Percentiles rank a stretch among this genome's conserved stretches.
phyloP scores from a whole-genome alignment of 768 basidiomycete genomes.

The Obba rivulosa region DNA sequence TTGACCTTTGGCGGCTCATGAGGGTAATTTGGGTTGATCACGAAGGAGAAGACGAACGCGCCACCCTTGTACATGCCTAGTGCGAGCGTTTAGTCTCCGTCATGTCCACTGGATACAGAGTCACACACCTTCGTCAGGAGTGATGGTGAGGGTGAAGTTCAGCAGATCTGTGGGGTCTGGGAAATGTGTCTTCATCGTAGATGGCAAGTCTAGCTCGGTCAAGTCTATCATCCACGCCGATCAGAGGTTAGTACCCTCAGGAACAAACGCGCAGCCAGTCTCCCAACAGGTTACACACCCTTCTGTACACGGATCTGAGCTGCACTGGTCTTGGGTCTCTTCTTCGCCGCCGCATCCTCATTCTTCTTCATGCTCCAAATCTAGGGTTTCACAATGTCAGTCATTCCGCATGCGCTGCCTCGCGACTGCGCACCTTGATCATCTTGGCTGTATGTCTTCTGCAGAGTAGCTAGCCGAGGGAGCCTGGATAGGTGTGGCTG shows the following conservation, averaged over 20 bases:
- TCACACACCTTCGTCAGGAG: slow-evolving; percentile 87
- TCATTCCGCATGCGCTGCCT: slow-evolving; percentile 2
- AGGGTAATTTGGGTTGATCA: slow-evolving; percentile 96
- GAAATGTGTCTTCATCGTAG: slow-evolving; percentile 94
- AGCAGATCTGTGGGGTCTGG: slow-evolving; percentile 91
- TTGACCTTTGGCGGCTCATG: slow-evolving; percentile 99
- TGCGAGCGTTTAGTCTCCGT: neutral
- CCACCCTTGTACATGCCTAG: slow-evolving; percentile 98
- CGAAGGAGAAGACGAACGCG: slow-evolving; percentile 88
- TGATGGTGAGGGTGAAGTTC: slow-evolving; percentile 93
- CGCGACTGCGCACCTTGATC: slow-evolving; percentile 35
- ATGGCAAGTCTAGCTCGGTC: slow-evolving; percentile 92
- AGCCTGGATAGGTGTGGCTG: slow-evolving; percentile 1
- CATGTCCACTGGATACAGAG: neutral
- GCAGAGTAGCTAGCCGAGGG: slow-evolving; percentile 1
- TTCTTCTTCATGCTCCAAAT: slow-evolving; percentile 99
- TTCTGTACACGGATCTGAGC: slow-evolving; percentile 99
- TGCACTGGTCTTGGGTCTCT: slow-evolving; percentile 96
- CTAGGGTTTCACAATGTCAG: slow-evolving; percentile 34
- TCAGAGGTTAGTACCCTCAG: neutral
- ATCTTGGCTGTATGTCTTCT: slow-evolving; percentile 19
- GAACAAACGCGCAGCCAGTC: neutral
- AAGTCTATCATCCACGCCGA: slow-evolving; percentile 51
- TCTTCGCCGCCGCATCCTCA: slow-evolving; percentile 95
- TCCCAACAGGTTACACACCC: slow-evolving; percentile 43